phyloP scores from a whole-genome alignment of 805 yeast species.

The Ogataea methanolica region DNA sequence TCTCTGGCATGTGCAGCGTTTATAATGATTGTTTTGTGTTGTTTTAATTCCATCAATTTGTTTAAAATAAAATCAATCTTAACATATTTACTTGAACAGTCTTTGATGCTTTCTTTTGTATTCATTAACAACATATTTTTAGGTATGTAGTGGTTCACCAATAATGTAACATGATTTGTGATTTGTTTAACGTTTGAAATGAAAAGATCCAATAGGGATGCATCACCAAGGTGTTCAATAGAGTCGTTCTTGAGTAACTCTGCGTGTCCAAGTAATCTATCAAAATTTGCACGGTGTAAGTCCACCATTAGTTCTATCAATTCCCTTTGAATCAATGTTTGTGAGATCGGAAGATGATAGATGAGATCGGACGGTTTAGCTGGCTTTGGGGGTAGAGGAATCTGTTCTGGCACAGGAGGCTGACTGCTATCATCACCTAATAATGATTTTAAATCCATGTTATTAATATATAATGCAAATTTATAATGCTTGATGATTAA shows the following conservation, averaged over 20 bases:
- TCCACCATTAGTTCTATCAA: constrained; percentile 38
- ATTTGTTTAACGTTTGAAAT: constrained; percentile 45
- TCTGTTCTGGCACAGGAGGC: too few species aligned
- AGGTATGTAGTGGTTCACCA: constrained; percentile 77
- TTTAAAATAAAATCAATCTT: constrained; percentile 48
- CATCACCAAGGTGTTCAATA: constrained; percentile 17
- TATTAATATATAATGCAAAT: neutral
- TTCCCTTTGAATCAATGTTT: constrained; percentile 40
- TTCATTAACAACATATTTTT: constrained; percentile 63
- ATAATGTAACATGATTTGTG: constrained; percentile 61
- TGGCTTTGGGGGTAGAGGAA: neutral
- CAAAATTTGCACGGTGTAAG: constrained; percentile 32
- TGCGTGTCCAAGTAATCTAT: constrained; percentile 6
- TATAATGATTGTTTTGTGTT: constrained; percentile 33
- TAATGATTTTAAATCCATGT: constrained; percentile 1
- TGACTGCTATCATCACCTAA: neutral
- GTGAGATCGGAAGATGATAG: constrained; percentile 37
- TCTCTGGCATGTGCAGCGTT: constrained; percentile 64
- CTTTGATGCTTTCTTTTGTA: constrained; percentile 48
- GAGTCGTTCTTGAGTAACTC: neutral
- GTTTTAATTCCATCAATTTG: constrained; percentile 22
- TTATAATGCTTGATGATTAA: too few species aligned
- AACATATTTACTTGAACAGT: constrained; percentile 56
- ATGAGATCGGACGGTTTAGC: constrained; percentile 15
- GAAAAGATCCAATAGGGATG: constrained; percentile 38